Conservation (phyloP, 2,329 filamentous ascomycete species). For the Tricladium varicosporioides region DNA sequence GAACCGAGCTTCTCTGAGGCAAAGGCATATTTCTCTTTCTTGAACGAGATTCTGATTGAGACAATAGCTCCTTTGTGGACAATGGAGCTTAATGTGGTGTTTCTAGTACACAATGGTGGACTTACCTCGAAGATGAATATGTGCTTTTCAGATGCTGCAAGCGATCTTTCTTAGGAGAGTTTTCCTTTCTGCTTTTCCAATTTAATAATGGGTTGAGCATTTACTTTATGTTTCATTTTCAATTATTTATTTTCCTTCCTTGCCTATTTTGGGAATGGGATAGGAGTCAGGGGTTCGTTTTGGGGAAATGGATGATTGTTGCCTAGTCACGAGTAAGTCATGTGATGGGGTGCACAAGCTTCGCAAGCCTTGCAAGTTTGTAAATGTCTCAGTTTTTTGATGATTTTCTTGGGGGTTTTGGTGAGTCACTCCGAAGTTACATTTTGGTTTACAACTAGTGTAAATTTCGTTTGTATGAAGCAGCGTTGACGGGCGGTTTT, state of each 20-base stretch:
- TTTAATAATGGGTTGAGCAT: neutral
- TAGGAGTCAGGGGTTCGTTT: slow-evolving; percentile 1
- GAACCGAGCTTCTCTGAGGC: neutral
- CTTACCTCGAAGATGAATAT: neutral
- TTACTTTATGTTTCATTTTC: neutral
- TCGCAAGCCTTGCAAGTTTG: neutral
- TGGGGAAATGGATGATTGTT: neutral
- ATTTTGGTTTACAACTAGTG: neutral
- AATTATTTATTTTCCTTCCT: neutral
- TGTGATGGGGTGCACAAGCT: slow-evolving; percentile 2
- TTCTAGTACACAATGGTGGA: neutral
- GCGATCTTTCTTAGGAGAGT: neutral
- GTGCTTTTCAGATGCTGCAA: neutral
- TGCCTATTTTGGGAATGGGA: neutral
- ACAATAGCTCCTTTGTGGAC: neutral
- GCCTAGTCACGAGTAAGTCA: slow-evolving; percentile 2
- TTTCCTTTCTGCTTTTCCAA: neutral
- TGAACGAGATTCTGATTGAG: neutral
- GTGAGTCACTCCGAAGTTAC: neutral
- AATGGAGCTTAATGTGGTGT: too few species aligned
- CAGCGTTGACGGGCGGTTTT: neutral
- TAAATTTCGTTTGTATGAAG: neutral
- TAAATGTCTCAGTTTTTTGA: neutral
- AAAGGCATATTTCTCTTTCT: neutral
- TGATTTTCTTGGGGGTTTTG: neutral